phyloP scores from a whole-genome alignment of 2,329 filamentous ascomycete species.

The Cladosporium cucumerinum region DNA sequence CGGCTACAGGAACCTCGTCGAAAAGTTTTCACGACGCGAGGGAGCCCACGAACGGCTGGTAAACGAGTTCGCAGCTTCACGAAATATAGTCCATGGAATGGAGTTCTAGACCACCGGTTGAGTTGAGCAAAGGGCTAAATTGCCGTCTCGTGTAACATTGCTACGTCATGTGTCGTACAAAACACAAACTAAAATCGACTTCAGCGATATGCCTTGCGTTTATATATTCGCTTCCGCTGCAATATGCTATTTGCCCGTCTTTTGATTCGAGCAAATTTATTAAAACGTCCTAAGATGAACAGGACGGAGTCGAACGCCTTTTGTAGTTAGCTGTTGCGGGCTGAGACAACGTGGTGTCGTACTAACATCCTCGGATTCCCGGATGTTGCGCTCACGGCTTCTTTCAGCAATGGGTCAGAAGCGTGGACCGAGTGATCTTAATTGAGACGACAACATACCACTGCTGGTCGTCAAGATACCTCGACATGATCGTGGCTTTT shows the following conservation, averaged over 20 bases:
- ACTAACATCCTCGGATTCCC: neutral
- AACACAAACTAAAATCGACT: neutral
- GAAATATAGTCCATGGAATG: neutral
- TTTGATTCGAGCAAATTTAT: neutral
- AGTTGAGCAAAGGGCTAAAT: neutral
- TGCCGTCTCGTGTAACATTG: neutral
- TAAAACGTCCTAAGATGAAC: too few relatives aligned
- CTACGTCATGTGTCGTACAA: neutral
- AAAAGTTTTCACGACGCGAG: neutral
- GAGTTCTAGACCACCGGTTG: neutral
- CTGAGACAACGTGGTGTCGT: neutral
- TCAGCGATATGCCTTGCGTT: neutral
- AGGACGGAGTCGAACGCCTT: too few relatives aligned
- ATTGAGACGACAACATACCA: neutral
- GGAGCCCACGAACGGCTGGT: neutral
- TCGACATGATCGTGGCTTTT: neutral
- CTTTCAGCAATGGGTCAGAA: neutral
- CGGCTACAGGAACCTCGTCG: neutral
- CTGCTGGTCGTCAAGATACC: neutral
- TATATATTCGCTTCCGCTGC: neutral
- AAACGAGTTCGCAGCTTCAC: neutral
- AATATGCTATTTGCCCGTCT: neutral
- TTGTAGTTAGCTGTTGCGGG: neutral
- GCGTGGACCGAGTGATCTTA: neutral
- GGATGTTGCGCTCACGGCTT: neutral